Evolutionary conservation across 2,329 filamentous ascomycete genomes (phyloP), one percentile per base, ranked within the genome.

Genomic region (Xylaria polymorpha): DNA sequence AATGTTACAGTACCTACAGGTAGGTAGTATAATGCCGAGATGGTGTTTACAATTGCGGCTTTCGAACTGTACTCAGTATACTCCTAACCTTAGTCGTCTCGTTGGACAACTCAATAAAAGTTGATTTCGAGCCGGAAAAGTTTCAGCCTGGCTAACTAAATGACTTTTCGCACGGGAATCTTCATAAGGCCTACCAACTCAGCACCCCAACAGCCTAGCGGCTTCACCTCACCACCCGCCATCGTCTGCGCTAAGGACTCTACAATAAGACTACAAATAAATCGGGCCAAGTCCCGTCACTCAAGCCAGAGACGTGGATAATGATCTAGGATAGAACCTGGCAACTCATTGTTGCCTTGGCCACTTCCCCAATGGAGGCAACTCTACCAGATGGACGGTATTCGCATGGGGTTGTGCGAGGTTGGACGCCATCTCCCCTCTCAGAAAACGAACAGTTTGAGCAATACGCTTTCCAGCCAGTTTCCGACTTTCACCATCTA

Each of bases 381-480:
- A 58, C 41, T 10, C 3, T 29, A 20, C 51, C 41, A 57, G 61
- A 48, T 9, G 29, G 50, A 7, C 37, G 18, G 35, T 18, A 39
- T 48, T 48, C 60, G 7, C 48, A 55, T 18, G 37, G 20, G 14
- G 15, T 39, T 37, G n/a, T 22, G 41, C 50, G 41, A 39, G 29
- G 25, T 48, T 64, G 61, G 61, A 64, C 41, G 4, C 53, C 53
- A 20, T 64, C 61, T 41, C 41, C 43, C 14, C 29, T 64, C 53
- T 57, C 51, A 18, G 61, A 64, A 15, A 37, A 57, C 18, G 51
- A 41, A 57, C 61, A 50, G 10, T 58, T 50, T 8, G 61, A 58
- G 14, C 43, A 50, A 29, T 58, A 57, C 35, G 25, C 22, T 4
- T 63, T 56, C 12, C n/a, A 56, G 14, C 37, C 25, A 55, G n/a